These are phyloP conservation scores for Termitomyces sp. DNA, from an alignment of 768 basidiomycete genomes.

Conservation along the genomic window DNA sequence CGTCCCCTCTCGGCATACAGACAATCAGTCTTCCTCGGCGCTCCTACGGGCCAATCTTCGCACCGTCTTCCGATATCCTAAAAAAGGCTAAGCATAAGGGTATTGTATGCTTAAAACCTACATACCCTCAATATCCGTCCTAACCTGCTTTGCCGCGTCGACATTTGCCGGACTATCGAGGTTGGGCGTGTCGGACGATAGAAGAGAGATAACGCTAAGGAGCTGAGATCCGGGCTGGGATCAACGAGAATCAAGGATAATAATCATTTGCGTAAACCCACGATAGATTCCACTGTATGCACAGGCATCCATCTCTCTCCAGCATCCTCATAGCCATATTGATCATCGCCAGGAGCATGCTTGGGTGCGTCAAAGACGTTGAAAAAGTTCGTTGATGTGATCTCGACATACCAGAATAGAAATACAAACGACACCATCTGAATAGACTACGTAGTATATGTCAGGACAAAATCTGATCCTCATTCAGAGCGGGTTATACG, in stretches of 20 bases:
- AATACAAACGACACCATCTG: constrained; percentile 91
- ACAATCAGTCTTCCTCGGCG: constrained; percentile 77
- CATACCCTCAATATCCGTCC: constrained; percentile 58
- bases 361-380: constrained; percentile 24
- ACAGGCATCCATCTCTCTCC: constrained; percentile 98
- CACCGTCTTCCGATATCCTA: constrained; percentile 95
- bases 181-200: constrained; percentile 90
- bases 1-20: constrained; percentile 7
- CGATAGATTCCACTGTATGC: constrained; percentile 95
- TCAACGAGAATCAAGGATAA: constrained; percentile 4
- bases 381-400: not conserved
- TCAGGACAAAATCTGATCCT: constrained; percentile 6
- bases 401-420: constrained; percentile 73
- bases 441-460: constrained; percentile 62
- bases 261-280: constrained; percentile 27
- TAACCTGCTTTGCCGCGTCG: constrained; percentile 88
- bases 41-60: constrained; percentile 80
- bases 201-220: constrained; percentile 90
- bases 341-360: constrained; percentile 96
- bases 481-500: constrained; percentile 18
- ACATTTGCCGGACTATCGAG: constrained; percentile 94
- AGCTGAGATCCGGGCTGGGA: constrained; percentile 46
- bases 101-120: not conserved
- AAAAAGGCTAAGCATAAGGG: constrained; percentile 10
- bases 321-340: constrained; percentile 95